phyloP scores from a whole-genome alignment of 371 early-diverging fungal species.

The Mucor piriformis region DNA sequence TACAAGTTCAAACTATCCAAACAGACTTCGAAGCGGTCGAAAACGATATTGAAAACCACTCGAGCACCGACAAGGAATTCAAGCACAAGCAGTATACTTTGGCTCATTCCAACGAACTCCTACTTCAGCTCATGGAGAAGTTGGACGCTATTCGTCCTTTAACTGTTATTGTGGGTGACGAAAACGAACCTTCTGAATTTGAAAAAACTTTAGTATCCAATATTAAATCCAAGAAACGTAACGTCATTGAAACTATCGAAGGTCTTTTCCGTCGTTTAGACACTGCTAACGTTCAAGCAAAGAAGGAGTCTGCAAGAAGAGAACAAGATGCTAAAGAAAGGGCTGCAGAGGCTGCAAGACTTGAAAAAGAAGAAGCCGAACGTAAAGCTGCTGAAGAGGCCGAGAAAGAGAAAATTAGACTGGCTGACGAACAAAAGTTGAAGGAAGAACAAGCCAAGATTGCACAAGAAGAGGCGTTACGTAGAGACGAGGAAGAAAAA shows the following conservation, averaged over 20 bases:
- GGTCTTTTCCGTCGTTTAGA: constrained; percentile 25
- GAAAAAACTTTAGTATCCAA: constrained; percentile 29
- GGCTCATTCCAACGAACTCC: constrained; percentile 41
- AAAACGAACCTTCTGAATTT: constrained; percentile 19
- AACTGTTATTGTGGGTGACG: constrained; percentile 24
- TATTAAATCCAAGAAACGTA: constrained; percentile 34
- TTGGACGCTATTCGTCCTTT: constrained; percentile 44
- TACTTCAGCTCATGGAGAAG: constrained; percentile 40
- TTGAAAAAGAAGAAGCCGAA: constrained; percentile 24
- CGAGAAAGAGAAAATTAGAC: constrained; percentile 5
- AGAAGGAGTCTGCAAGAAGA: constrained; percentile 14
- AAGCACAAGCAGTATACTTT: constrained; percentile 28
- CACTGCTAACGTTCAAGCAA: constrained; percentile 6
- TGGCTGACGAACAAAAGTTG: constrained; percentile 9
- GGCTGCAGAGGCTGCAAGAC: constrained; percentile 11
- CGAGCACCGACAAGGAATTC: constrained; percentile 24
- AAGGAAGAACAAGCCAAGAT: constrained; percentile 18
- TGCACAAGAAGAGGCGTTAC: constrained; percentile 22
- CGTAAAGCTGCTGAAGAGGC: constrained; percentile 10
- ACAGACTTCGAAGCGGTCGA: constrained; percentile 15
- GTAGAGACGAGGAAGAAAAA: constrained; percentile 18
- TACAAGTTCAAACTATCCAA: constrained; percentile 25
- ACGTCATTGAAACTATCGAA: constrained; percentile 29
- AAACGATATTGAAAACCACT: constrained; percentile 3
- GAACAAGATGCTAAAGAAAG: constrained; percentile 20